Base-by-base conservation (phyloP, 306 rosid species). In the Medicago lupulina region DNA sequence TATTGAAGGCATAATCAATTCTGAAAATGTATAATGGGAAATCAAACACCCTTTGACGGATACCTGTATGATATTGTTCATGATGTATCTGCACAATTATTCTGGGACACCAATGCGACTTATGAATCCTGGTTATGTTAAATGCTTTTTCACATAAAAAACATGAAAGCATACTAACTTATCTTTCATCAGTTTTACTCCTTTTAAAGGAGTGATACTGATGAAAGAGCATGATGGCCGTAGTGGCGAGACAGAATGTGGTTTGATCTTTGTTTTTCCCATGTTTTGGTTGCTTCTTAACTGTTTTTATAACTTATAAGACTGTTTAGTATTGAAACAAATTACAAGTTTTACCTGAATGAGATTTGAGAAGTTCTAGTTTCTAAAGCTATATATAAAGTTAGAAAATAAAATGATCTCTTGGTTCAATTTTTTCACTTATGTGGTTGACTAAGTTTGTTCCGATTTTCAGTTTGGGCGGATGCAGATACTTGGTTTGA, bases 401-500 rank as follows among this genome's bases (percentile, higher is more conserved):
- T 0, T 58, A 58, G 64, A 58, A 58, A 58, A 13, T 23, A 23
- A 53, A 51, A 9, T 53, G 28, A 23, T 58, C 39, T 60, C 14
- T 47, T 17, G 47, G 19, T 50, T 21, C 3, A 65, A n/a, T 66
- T 64, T 61, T 60, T 9, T 16, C 1, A 11, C 54, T 44, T 46
- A 36, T 39, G 43, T 55, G 34, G 38, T 69, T 78, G 57, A 81
- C 61, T 36, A 50, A 41, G 3, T 2, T 61, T 21, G 61, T 71
- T 65, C 9, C n/a, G n/a, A 41, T 23, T 63, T 58, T 19, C 74
- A 94, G 98, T 95, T 78, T 95, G 98, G 98, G 98, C 97, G 71
- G 98, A 95, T 81, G 98, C 98, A 17, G 98, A 95, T 88, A 95
- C 98, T 0, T 95, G 97, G 97, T 95, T 95, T 84, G 97, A 92